Base-by-base conservation (phyloP, 768 basidiomycete species). In the Lepiota venenata region DNA sequence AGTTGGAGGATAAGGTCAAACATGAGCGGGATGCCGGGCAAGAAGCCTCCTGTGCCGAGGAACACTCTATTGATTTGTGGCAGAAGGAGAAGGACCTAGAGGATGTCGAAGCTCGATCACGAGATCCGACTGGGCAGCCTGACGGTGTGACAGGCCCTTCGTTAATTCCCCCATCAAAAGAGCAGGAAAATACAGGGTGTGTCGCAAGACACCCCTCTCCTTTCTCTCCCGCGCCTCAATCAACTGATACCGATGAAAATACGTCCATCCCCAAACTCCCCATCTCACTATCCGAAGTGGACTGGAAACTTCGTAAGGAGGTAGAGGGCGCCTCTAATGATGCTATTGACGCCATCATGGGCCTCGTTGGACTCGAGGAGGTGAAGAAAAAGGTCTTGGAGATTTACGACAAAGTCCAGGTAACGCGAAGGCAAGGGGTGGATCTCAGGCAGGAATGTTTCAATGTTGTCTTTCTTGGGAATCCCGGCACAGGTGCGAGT, bases 401-500 rank as follows among this genome's bases (percentile, higher is more conserved):
- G 1, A 82, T 87, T 57, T 81, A 84, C 55, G 77, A 69, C 11
- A 82, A 79, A 59, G 77, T 89, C 9, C 84, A 86, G 16, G 67
- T 73, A 0, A 69, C 72, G 22, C 67, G 63, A n/a, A 75, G 85
- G 8, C 87, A 88, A 66, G 71, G 71, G 14, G 66, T 73, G 0
- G 74, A 82, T 4, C 56, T 83, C 11, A 73, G 77, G 21, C 72
- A 74, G 25, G 84, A 87, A 50, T 70, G 86, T 0, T 80, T 84
- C 62, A 87, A 88, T 63, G 73, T 79, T n/a, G 76, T 74, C 11
- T 69, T 89, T 11, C 76, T 86, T 0, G 87, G 87, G 12, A 89
- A 89, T 60, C 87, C 87, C 3, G 87, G 87, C 7, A 89, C 87
- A 64, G 87, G 87, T 87, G 53, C 25, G 73, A 58, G n/a, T 3